Evolutionary conservation across 257 asterid species (phyloP).

Genomic region (Ilex aquifolium): DNA sequence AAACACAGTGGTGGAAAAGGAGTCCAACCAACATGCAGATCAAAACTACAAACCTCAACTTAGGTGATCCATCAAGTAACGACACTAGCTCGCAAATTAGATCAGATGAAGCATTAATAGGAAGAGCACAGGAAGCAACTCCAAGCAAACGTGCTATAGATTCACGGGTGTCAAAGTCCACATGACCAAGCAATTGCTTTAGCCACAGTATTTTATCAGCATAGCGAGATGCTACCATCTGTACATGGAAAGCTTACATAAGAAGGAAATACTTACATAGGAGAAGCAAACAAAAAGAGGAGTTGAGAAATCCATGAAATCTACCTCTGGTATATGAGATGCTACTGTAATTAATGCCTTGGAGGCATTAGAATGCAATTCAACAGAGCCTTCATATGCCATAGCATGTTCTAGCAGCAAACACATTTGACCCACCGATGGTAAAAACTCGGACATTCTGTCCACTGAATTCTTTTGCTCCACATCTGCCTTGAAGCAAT

Average conservation of each 20-base stretch:
- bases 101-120: conserved; percentile 50
- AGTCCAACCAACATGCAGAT: too few species aligned
- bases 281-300: conserved; percentile 12
- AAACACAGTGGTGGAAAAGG: too few species aligned
- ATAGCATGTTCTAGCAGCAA: conserved; percentile 78
- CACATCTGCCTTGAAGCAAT: conserved; percentile 83
- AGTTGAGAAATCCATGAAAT: conserved; percentile 10
- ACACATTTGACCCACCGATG: conserved; percentile 57
- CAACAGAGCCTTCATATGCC: conserved; percentile 81
- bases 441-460: conserved; percentile 35
- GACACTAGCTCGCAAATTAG: conserved; percentile 58
- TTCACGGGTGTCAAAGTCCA: conserved; percentile 92
- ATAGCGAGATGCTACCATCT: conserved; percentile 79
- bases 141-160: conserved; percentile 88
- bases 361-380: conserved; percentile 90
- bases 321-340: conserved; percentile 75
- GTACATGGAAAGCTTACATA: conserved; percentile 23
- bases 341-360: conserved; percentile 80
- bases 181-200: conserved; percentile 64
- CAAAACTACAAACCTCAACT: conserved; percentile 48
- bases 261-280: conserved; percentile 12
- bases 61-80: conserved; percentile 54
- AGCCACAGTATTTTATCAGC: conserved; percentile 72
- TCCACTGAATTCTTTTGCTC: conserved; percentile 30
- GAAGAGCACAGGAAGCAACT: conserved; percentile 71